Conservation (phyloP, 2,329 filamentous ascomycete species). For the Juglanconis sp. region DNA sequence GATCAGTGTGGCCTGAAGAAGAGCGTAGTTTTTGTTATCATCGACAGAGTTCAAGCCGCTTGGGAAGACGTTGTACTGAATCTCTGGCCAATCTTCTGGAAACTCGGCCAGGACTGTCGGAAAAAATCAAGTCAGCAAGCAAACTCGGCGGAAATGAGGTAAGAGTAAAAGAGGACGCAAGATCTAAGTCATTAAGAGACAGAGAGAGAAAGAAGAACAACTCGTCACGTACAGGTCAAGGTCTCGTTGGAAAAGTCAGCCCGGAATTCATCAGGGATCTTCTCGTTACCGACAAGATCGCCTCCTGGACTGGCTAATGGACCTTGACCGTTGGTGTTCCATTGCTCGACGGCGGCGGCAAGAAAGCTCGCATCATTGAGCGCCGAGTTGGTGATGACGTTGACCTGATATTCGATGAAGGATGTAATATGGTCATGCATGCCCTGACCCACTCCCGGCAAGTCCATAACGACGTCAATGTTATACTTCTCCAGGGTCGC, state of each 20-base stretch:
- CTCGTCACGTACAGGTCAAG: too few species aligned
- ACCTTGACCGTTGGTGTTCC: background rate
- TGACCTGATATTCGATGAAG: background rate
- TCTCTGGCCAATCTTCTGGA: slow-evolving; percentile 8
- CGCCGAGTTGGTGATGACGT: background rate
- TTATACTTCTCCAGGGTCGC: slow-evolving; percentile 20
- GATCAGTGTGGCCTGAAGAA: background rate
- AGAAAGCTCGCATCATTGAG: background rate
- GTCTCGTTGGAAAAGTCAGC: background rate
- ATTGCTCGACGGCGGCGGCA: background rate
- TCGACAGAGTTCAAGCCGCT: background rate
- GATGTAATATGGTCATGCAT: slow-evolving; percentile 1
- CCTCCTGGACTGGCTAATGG: slow-evolving; percentile 6
- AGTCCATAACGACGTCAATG: slow-evolving; percentile 23
- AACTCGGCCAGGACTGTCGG: background rate
- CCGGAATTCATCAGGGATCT: background rate
- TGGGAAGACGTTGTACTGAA: slow-evolving; percentile 4
- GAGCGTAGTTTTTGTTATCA: background rate
- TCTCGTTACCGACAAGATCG: background rate
- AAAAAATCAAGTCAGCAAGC: too few species aligned
- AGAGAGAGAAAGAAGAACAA: too few species aligned
- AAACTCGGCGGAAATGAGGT: too few species aligned
- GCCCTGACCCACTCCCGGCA: slow-evolving; percentile 23
- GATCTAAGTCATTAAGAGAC: too few species aligned
- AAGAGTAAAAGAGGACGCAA: too few species aligned